Evolutionary conservation across 805 yeast species (phyloP).

Genomic region (Wickerhamiella nectarea): DNA sequence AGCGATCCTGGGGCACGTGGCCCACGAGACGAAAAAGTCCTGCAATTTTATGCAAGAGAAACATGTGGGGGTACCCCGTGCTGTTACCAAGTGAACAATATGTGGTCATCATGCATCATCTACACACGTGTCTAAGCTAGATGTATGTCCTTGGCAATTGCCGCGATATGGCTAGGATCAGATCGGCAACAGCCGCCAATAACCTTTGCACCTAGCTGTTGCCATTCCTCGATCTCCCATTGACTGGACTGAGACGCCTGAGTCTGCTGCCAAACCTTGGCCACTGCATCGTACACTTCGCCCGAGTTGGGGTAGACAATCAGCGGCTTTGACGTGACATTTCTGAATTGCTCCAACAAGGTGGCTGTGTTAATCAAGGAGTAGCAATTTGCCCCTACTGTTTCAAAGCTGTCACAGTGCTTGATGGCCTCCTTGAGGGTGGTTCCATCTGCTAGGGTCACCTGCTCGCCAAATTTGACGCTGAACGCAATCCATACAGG

Average conservation of each 20-base stretch:
- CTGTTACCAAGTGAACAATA: background rate
- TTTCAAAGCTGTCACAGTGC: background rate
- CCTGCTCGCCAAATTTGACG: conserved; percentile 23
- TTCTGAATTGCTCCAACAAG: conserved; percentile 25
- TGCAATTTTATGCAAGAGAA: too few relatives aligned
- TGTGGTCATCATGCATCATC: background rate
- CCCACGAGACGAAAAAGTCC: too few relatives aligned
- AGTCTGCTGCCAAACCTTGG: conserved; percentile 30
- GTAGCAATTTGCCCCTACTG: conserved; percentile 58
- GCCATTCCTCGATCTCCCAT: conserved; percentile 35
- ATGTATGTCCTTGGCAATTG: background rate
- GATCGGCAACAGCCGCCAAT: conserved; percentile 73
- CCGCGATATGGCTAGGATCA: conserved; percentile 35
- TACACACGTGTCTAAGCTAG: background rate
- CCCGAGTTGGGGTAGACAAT: conserved; percentile 69
- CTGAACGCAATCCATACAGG: conserved; percentile 40
- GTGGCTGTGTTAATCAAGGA: conserved; percentile 31
- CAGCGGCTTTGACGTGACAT: conserved; percentile 26
- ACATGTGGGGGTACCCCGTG: background rate
- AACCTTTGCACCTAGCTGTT: conserved; percentile 31
- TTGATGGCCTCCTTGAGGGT: conserved; percentile 21
- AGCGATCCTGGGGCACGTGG: too few relatives aligned
- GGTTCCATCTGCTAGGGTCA: conserved; percentile 7
- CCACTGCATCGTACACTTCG: conserved; percentile 41
- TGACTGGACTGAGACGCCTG: conserved; percentile 8